phyloP scores from a whole-genome alignment of 306 rosid genomes.

The Trifolium repens region DNA sequence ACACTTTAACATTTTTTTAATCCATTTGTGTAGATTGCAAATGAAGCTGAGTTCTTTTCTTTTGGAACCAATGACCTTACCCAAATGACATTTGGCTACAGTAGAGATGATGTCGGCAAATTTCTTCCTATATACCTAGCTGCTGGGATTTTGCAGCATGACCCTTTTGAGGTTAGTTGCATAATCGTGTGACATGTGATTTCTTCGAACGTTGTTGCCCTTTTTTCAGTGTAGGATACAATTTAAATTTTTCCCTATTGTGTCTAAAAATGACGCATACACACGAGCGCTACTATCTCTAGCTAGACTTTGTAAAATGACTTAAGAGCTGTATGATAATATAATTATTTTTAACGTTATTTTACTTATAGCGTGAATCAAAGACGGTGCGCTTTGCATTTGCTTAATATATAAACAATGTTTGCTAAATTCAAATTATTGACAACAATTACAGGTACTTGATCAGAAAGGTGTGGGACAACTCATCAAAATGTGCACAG shows the following conservation, averaged over 20 bases:
- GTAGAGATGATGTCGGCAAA: slow-evolving; percentile 96
- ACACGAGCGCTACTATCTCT: neutral
- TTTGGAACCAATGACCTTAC: slow-evolving; percentile 99
- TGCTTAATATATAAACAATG: neutral
- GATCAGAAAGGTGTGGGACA: slow-evolving; percentile 96
- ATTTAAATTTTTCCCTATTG: neutral
- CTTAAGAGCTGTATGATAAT: slow-evolving; percentile 54
- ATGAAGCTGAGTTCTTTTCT: slow-evolving; percentile 97
- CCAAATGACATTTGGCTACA: slow-evolving; percentile 97
- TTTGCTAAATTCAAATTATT: slow-evolving; percentile 21
- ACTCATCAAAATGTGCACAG: slow-evolving; percentile 80
- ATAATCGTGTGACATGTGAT: neutral
- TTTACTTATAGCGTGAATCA: slow-evolving; percentile 68
- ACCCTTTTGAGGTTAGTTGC: slow-evolving; percentile 83
- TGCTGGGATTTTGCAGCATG: slow-evolving; percentile 78
- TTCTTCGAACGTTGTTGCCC: neutral
- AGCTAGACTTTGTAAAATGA: slow-evolving; percentile 26
- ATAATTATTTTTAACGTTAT: slow-evolving; percentile 76
- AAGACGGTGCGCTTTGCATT: slow-evolving; percentile 31
- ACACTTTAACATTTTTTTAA: slow-evolving; percentile 20
- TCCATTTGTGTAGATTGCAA: slow-evolving; percentile 70
- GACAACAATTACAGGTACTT: slow-evolving; percentile 69
- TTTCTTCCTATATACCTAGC: slow-evolving; percentile 77
- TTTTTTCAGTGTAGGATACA: too few species aligned
- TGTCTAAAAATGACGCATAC: neutral